Evolutionary conservation across 2,329 filamentous ascomycete genomes (phyloP), one percentile per base, ranked within the genome.

Genomic region (Pseudohalonectria lignicola): DNA sequence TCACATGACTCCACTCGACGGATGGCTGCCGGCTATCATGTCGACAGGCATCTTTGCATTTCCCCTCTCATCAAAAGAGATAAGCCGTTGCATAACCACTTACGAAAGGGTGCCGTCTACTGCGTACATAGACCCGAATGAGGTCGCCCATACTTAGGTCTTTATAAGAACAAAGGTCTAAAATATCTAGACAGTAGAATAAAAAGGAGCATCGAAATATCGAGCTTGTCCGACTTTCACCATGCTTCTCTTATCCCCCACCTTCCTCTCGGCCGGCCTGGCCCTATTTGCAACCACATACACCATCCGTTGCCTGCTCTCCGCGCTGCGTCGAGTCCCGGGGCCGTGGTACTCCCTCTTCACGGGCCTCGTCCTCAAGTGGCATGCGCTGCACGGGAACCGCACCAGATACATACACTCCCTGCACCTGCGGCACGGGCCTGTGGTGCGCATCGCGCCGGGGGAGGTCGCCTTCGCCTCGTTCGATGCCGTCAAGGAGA

Each of bases 381-480:
- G 63, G 59, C 62, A 78, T 37, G 76, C 79, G 51, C 63, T 79
- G 36, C 59, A 56, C 25, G 69, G 66, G 23, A 58, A 59, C 17
- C 61, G 74, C 21, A 75, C 74, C 1, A 49, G 54, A 32, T 76
- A 77, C 43, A 62, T 79, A 21, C 74, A 80, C 44, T 38, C 45
- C 1, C 58, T 79, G 13, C 76, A 81, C 49, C 47, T 60, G 37
- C 53, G 52, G 34, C 76, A 78, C 43, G 76, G 76, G 1, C 67
- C 71, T 0, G 67, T 71, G 0, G 71, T 81, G 15, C 66, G 76
- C 4, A 50, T 80, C 21, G 66, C 64, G 1, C 75, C 75, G 0
- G 66, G 67, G 42, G 75, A 81, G 53, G 68, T 76, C 4, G 71
- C 71, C 0, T 79, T 79, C 43, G 66, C 71, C 1, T 75, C 71